These are phyloP conservation scores for Polygonum maritimum DNA, from an alignment of 148 eudicot species.

Conservation along the genomic window DNA sequence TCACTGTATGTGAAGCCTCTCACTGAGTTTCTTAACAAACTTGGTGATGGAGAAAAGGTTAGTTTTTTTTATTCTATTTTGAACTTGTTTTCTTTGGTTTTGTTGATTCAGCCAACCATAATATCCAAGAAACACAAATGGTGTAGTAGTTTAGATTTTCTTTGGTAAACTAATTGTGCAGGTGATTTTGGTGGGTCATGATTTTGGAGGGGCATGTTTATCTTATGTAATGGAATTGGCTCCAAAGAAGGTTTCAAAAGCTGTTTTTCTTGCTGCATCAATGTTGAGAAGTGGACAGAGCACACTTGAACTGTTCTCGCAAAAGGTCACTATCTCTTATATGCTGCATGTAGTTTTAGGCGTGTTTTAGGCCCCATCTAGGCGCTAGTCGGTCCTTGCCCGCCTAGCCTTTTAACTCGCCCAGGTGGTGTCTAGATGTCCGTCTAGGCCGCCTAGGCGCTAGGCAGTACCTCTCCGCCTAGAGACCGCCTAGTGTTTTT, in stretches of 20 bases:
- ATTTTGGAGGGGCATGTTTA: conserved; percentile 88
- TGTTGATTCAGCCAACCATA: neutral
- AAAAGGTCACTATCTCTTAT: conserved; percentile 37
- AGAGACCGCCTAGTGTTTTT: no score
- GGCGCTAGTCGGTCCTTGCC: no score
- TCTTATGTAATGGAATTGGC: conserved; percentile 86
- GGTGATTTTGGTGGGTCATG: conserved; percentile 97
- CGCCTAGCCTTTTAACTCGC: no score
- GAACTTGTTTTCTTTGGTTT: neutral
- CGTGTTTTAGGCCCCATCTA: neutral
- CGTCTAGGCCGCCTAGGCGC: no score
- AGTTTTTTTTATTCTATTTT: neutral
- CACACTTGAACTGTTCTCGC: conserved; percentile 71
- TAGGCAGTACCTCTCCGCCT: no score
- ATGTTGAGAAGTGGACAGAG: conserved; percentile 77
- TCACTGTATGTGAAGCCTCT: conserved; percentile 85
- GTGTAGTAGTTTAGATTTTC: neutral
- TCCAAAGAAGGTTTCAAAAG: conserved; percentile 60
- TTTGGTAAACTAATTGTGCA: conserved; percentile 16
- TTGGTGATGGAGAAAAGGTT: conserved; percentile 72
- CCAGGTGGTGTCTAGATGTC: no score
- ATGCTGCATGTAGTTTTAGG: neutral
- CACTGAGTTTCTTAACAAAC: conserved; percentile 57
- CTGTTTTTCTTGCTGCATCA: conserved; percentile 71
- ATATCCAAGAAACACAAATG: neutral